These are phyloP conservation scores for Babesia sp. DNA, from an alignment of 169 alveolate species.

Conservation along the genomic window DNA sequence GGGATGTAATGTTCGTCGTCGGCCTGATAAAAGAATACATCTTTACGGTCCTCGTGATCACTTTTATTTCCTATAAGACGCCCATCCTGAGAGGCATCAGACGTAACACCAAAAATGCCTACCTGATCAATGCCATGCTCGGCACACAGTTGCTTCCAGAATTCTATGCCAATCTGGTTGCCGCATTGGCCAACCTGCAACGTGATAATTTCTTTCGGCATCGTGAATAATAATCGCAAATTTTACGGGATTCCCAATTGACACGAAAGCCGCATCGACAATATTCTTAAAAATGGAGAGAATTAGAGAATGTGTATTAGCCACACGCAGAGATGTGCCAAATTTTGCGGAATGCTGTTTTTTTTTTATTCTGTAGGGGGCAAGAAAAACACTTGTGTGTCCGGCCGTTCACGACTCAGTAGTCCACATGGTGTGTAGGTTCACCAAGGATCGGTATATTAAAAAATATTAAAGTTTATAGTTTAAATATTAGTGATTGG, in stretches of 20 bases:
- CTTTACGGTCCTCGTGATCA: constrained; percentile 93
- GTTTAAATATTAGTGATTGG: neutral
- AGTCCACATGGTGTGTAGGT: no score
- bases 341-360: no score
- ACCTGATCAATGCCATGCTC: constrained; percentile 95
- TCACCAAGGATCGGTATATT: neutral
- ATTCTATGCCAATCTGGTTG: constrained; percentile 98
- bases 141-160: constrained; percentile 97
- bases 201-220: constrained; percentile 92
- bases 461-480: neutral
- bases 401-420: neutral
- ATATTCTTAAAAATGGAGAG: no score
- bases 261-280: no score
- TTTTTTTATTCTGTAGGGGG: neutral
- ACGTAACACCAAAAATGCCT: neutral
- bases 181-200: constrained; percentile 99
- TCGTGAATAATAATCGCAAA: no score
- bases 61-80: constrained; percentile 66
- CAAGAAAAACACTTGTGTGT: neutral
- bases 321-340: no score
- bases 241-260: no score
- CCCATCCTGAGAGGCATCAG: constrained; percentile 63
- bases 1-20: constrained; percentile 89
- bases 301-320: no score
- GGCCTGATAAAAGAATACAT: constrained; percentile 96